phyloP scores from a whole-genome alignment of 2,329 filamentous ascomycete genomes.

The Neonectria punicea region DNA sequence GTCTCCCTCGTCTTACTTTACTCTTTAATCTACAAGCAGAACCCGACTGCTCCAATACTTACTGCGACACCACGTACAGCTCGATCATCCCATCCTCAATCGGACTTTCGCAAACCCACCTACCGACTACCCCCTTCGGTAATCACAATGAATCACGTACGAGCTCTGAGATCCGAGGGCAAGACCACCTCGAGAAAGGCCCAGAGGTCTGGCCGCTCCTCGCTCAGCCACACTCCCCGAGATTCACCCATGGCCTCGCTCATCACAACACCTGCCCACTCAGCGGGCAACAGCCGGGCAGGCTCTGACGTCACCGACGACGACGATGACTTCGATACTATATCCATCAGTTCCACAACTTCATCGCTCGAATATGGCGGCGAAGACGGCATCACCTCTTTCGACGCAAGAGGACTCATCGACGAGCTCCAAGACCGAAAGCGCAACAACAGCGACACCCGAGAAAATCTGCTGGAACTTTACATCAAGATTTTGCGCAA shows the following conservation, averaged over 20 bases:
- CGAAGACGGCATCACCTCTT: slow-evolving; percentile 74
- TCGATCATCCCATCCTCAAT: not conserved
- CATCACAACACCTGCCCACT: slow-evolving; percentile 66
- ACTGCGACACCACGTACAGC: not conserved
- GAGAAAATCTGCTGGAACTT: slow-evolving; percentile 60
- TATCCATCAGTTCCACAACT: slow-evolving; percentile 55
- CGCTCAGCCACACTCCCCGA: slow-evolving; percentile 65
- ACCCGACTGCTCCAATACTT: not conserved
- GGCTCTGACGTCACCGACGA: slow-evolving; percentile 70
- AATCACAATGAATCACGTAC: slow-evolving; percentile 67
- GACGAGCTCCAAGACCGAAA: slow-evolving; percentile 79
- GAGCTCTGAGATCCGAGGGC: slow-evolving; percentile 73
- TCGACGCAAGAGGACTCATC: slow-evolving; percentile 72
- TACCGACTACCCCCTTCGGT: slow-evolving; percentile 3
- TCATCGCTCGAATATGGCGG: slow-evolving; percentile 65
- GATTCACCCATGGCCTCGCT: slow-evolving; percentile 69
- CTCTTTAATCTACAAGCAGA: not conserved
- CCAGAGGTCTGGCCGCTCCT: slow-evolving; percentile 66
- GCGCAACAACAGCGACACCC: slow-evolving; percentile 76
- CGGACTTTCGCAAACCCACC: not conserved
- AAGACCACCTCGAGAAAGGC: slow-evolving; percentile 80
- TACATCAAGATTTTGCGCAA: slow-evolving; percentile 65
- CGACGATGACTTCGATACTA: slow-evolving; percentile 59
- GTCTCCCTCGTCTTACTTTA: slow-evolving; percentile 39
- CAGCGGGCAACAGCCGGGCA: slow-evolving; percentile 69